A percentile compares a stretch with the other conserved stretches of the same genome.
These are phyloP conservation scores for Adenanthera pavonina DNA, from an alignment of 306 rosid species.

Conservation along the genomic window DNA sequence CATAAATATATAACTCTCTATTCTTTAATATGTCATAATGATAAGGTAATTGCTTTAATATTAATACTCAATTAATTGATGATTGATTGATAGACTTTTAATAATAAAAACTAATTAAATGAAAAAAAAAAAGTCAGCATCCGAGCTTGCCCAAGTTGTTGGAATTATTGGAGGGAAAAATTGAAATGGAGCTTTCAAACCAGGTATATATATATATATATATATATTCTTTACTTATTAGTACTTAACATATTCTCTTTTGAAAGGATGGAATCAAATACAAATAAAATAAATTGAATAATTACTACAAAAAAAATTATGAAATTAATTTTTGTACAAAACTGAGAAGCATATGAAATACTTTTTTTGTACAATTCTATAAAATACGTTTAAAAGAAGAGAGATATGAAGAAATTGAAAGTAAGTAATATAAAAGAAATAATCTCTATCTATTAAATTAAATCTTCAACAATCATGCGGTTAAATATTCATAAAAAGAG, in stretches of 20 bases:
- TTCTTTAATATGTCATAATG: background rate
- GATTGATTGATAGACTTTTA: background rate
- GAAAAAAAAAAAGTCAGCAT: conserved; percentile 42
- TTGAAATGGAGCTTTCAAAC: conserved; percentile 68
- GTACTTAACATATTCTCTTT: no score
- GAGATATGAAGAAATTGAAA: background rate
- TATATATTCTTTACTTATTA: background rate
- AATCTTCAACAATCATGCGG: no score
- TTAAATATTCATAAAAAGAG: no score
- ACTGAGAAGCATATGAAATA: no score
- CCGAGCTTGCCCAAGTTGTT: conserved; percentile 58
- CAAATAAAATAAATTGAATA: background rate
- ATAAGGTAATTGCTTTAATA: background rate
- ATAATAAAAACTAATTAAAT: conserved; percentile 3
- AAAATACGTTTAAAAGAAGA: background rate
- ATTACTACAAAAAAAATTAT: background rate
- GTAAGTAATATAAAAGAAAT: background rate
- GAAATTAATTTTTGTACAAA: background rate
- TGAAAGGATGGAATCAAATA: background rate
- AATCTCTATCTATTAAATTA: background rate
- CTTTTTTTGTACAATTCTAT: background rate
- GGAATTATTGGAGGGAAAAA: conserved; percentile 66
- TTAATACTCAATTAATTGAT: background rate
- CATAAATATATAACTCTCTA: no score
- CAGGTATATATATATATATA: background rate